Evolutionary conservation across 805 yeast genomes (phyloP), one percentile per base, ranked within the genome.

Genomic region (Starmerella sp.): DNA sequence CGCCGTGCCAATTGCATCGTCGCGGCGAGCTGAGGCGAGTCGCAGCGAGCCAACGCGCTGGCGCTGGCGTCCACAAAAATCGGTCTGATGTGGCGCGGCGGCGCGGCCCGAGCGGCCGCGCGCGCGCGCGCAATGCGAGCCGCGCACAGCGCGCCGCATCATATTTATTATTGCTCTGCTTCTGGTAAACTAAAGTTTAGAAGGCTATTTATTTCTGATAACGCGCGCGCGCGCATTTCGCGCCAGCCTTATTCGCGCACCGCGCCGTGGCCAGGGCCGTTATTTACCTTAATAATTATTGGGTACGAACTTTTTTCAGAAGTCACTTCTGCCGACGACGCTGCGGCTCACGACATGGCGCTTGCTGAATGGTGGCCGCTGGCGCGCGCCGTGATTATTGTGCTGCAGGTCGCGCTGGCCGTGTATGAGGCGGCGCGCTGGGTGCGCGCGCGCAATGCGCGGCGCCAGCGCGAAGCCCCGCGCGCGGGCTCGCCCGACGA

Each of bases 301-400:
- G 49, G 49, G 49, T 34, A 14, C 17, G 36, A 46, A 46, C 39
- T 46, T 46, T 46, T 46, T 46, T 46, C 50, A 15, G 13, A 14
- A 14, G 14, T 2, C 6, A 22, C 17, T 37, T 6, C 7, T 6
- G 41, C 17, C 17, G 17, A 14, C 41, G 11, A 6, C 15, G 8
- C 7, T 4, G 29, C 8, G 32, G 15, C n/a, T 32, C 3, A 22
- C 29, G 2, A 6, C 39, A 46, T 46, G 49, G 5, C 39, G 14
- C 10, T 17, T 17, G 56, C 50, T 37, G 64, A 15, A 31, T 48
- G 48, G 36, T 55, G 57, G 57, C 54, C 56, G 39, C 28, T 43
- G 6, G n/a, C 39, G 37, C 58, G 56, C 31, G 47, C 45, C 10
- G 43, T 50, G 10, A 11, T 53, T 6, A 45, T 56, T 8, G 34